A percentile compares a stretch with the other conserved stretches of the same genome.
phyloP scores from a whole-genome alignment of 2,329 filamentous ascomycete species.

The Penicillium sp. region DNA sequence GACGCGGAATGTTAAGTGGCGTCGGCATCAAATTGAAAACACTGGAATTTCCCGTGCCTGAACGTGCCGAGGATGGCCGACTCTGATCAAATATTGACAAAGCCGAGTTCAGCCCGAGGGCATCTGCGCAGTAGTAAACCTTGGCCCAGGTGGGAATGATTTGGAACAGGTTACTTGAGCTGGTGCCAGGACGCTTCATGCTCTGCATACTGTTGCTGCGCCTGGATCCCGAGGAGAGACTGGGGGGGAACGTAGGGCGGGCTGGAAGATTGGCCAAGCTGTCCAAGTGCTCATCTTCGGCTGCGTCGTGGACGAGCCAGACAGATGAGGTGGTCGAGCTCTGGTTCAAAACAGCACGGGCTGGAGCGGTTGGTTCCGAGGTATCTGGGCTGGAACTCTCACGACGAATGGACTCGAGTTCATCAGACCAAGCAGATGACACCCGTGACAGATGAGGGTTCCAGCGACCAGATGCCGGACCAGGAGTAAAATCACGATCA shows the following conservation, averaged over 20 bases:
- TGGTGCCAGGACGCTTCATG: conserved; percentile 39
- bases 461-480: conserved; percentile 35
- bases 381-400: conserved; percentile 16
- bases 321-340: conserved; percentile 29
- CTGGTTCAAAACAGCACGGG: conserved; percentile 23
- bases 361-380: conserved; percentile 23
- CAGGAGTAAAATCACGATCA: conserved; percentile 32
- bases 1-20: conserved; percentile 26
- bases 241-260: conserved; percentile 38
- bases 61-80: conserved; percentile 28
- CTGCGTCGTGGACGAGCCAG: conserved; percentile 33
- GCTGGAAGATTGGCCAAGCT: conserved; percentile 35
- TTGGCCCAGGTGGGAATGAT: conserved; percentile 49
- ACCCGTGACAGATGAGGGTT: conserved; percentile 45
- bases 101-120: conserved; percentile 49
- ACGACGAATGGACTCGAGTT: conserved; percentile 24
- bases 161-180: conserved; percentile 43
- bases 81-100: conserved; percentile 39
- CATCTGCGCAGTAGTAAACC: conserved; percentile 66
- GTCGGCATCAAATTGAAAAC: conserved; percentile 30
- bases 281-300: conserved; percentile 35
- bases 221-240: conserved; percentile 41
- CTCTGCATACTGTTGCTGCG: conserved; percentile 37
- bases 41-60: conserved; percentile 30
- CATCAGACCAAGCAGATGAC: conserved; percentile 41